Percentiles rank a stretch among this genome's conserved stretches.
phyloP scores from a whole-genome alignment of 352 stramenopile species.

The Phytophthora palmivora region DNA sequence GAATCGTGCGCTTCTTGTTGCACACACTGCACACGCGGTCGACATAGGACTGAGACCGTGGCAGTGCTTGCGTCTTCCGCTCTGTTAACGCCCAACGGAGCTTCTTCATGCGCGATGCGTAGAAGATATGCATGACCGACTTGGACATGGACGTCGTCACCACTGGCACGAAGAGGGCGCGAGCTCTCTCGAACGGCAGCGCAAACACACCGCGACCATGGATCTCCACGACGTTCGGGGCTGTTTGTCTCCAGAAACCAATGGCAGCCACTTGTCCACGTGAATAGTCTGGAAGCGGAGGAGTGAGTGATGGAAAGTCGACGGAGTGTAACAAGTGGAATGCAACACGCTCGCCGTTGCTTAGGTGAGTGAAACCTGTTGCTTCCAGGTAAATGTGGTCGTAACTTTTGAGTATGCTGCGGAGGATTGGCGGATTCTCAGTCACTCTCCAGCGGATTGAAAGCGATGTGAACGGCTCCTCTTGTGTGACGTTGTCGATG shows the following conservation, averaged over 20 bases:
- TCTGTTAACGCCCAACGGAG: constrained; percentile 27
- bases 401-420: constrained; percentile 37
- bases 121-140: constrained; percentile 35
- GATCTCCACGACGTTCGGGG: constrained; percentile 28
- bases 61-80: constrained; percentile 11
- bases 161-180: constrained; percentile 24
- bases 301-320: constrained; percentile 23
- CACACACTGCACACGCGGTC: constrained; percentile 23
- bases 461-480: constrained; percentile 25
- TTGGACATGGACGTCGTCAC: constrained; percentile 35
- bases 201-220: constrained; percentile 28
- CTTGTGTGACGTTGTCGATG: constrained; percentile 32
- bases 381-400: constrained; percentile 46
- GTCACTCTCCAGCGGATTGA: constrained; percentile 36
- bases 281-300: constrained; percentile 29
- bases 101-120: constrained; percentile 30
- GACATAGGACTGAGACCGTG: constrained; percentile 6
- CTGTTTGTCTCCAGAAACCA: constrained; percentile 31
- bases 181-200: constrained; percentile 28
- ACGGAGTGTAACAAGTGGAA: constrained; percentile 45
- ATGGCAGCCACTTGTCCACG: constrained; percentile 32
- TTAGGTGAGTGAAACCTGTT: constrained; percentile 27
- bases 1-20: constrained; percentile 27
- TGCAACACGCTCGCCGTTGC: constrained; percentile 30
- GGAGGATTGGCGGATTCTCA: constrained; percentile 35